Base-by-base conservation (phyloP, 345 rosid species). In the Geranium brycei region DNA sequence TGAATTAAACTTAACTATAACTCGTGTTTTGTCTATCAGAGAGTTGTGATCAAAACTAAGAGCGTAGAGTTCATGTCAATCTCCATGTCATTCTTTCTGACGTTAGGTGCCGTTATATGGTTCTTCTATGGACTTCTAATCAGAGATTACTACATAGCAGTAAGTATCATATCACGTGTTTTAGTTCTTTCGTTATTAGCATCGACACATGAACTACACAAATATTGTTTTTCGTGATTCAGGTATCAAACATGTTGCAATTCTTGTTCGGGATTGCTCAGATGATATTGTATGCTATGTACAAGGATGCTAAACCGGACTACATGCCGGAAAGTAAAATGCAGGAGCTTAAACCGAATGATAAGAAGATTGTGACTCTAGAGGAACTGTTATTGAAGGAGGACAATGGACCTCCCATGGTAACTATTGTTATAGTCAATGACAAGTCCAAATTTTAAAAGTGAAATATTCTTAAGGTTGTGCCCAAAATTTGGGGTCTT, bases 281-380 rank as follows among this genome's bases (percentile, higher is more conserved):
- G 65, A 90, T 93, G 84, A 68, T 82, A 57, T 76, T 93, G 10
- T 93, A 90, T 75, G 38, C 79, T 62, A 64, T 85, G 60, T 90
- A 88, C 74, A 78, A 76, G 66, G 71, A 78, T 16, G 61, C 77
- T 28, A 72, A 32, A 32, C 1, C 69, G 8, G 57, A 47, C 10
- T 35, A 11, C 53, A 6, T 47, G 53, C 53, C 13, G 11, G 53
- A 47, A 47, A 2, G 53, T 47, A 13, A 47, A 13, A 3, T 10
- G 11, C 53, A 47, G 1, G 13, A 47, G 14, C 53, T 47, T 47
- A 13, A 3, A 47, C 13, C 3, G 15, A 47, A 47, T 47, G 15
- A 11, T 47, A 11, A 47, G 15, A 47, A 13, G 53, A 47, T 10
- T 47, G 13, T 13, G 15, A 11, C 13, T 8, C 3, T 47, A 8